Evolutionary conservation across 179 eudicot species (phyloP).

Genomic region (Silene noctiflora): DNA sequence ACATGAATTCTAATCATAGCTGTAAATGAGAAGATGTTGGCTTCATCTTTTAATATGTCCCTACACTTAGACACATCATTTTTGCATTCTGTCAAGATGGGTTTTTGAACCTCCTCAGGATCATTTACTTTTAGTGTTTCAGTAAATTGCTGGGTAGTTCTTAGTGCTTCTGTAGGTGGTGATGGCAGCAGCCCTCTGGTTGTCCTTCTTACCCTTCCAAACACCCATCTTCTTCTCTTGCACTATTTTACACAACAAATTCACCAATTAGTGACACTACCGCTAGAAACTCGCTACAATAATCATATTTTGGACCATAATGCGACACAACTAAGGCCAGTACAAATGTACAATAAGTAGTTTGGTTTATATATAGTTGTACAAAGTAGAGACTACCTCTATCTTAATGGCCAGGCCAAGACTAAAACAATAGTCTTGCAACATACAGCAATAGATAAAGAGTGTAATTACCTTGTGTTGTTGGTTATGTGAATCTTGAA

Average conservation of each 20-base stretch:
- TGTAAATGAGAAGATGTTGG: not conserved
- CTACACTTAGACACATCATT: constrained; percentile 9
- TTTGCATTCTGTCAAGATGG: not conserved
- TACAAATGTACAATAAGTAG: no score
- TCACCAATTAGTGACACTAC: not conserved
- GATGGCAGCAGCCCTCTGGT: constrained; percentile 19
- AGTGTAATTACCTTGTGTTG: constrained; percentile 37
- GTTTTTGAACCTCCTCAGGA: constrained; percentile 7
- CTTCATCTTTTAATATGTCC: constrained; percentile 7
- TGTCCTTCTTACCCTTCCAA: constrained; percentile 24
- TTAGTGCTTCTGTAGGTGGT: constrained; percentile 6
- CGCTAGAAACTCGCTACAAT: not conserved
- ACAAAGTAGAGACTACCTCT: no score
- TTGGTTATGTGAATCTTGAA: constrained; percentile 31
- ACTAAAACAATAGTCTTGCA: no score
- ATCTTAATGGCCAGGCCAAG: no score
- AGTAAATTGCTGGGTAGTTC: not conserved
- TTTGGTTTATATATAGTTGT: no score
- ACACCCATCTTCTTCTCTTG: constrained; percentile 33
- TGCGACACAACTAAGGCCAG: not conserved
- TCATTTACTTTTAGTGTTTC: not conserved
- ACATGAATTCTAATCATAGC: constrained; percentile 15
- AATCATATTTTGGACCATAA: not conserved
- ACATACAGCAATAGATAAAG: no score
- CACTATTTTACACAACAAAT: constrained; percentile 6